Evolutionary conservation across 2,329 filamentous ascomycete species (phyloP), one percentile per base, ranked within the genome.

Genomic region (Colletotrichum zoysiae): DNA sequence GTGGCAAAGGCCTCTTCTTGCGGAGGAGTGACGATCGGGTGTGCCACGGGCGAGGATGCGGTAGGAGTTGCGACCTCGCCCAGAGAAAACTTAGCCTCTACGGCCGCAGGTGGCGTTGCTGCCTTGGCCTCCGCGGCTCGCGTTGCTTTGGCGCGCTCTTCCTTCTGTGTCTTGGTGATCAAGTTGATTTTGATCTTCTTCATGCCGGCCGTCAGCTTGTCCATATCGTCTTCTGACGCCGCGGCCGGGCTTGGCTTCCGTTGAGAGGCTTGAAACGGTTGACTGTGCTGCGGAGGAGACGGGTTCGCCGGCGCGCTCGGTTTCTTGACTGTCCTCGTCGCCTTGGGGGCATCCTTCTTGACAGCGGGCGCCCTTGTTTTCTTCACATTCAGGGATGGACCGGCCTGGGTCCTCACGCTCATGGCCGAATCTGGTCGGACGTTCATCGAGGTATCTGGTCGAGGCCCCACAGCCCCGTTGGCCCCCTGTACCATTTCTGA

Each of bases 111-210:
- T 3, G 72, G 60, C 16, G 73, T 74, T 35, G 77, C 76, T 9
- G 76, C 75, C 67, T 76, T 78, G n/a, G 20, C 42, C 51, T 69
- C 64, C 3, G 57, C 56, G 71, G 63, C 70, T 57, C 76, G 51
- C 26, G 65, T 61, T n/a, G 78, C 76, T 65, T 78, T 77, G 64
- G 85, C 85, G 35, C 83, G 85, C 1, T 86, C 88, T 61, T 89
- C 88, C 75, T 85, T 86, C 75, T 90, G 87, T 50, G 88, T 84
- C 71, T 89, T 85, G 1, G 88, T 90, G 50, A 90, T 82, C 33
- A 91, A 78, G 64, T 87, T 90, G 75, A 91, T 89, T 77, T 87
- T 90, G 70, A 91, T 88, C 78, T 87, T 90, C 78, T 88, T 90
- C 85, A 91, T 87, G 1, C 87, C 86, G 46, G 82, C 84, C 0